Evolutionary conservation across 345 rosid genomes (phyloP).

Genomic region (Microthlaspi erraticum): DNA sequence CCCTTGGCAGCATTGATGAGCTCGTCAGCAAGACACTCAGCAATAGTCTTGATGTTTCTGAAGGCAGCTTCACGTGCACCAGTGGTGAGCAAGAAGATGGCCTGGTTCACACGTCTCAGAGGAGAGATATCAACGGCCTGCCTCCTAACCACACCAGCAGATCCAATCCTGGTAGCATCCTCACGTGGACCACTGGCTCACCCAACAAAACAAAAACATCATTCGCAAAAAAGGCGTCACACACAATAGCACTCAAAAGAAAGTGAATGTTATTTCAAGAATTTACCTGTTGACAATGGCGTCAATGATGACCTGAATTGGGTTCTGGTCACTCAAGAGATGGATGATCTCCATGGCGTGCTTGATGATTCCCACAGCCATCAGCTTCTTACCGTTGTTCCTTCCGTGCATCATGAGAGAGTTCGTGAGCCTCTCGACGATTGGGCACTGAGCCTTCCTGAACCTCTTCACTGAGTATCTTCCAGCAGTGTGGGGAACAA

Average conservation of each 20-base stretch:
- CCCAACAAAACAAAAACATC: neutral
- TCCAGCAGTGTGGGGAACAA: conserved; percentile 94
- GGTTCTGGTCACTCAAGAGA: conserved; percentile 80
- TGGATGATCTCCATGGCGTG: conserved; percentile 97
- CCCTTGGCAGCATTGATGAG: conserved; percentile 98
- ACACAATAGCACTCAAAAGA: too few relatives aligned
- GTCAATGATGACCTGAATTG: conserved; percentile 87
- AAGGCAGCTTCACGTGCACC: conserved; percentile 98
- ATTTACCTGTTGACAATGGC: conserved; percentile 90
- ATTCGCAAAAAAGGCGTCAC: too few relatives aligned
- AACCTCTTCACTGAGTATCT: conserved; percentile 92
- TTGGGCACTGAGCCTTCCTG: conserved; percentile 97
- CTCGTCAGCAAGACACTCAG: conserved; percentile 97
- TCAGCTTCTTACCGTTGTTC: conserved; percentile 87
- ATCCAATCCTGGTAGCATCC: conserved; percentile 96
- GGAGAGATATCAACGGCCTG: conserved; percentile 99
- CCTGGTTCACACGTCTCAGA: conserved; percentile 87
- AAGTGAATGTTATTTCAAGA: too few relatives aligned
- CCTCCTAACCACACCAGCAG: conserved; percentile 98
- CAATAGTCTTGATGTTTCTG: conserved; percentile 88
- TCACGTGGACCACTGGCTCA: conserved; percentile 86
- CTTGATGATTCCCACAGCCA: conserved; percentile 86
- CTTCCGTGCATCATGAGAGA: conserved; percentile 97
- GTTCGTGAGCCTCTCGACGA: conserved; percentile 92
- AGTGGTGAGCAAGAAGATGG: conserved; percentile 80